Evolutionary conservation across 495 filamentous ascomycete species (phyloP).

Genomic region (Aspergillus incahuasiensis): DNA sequence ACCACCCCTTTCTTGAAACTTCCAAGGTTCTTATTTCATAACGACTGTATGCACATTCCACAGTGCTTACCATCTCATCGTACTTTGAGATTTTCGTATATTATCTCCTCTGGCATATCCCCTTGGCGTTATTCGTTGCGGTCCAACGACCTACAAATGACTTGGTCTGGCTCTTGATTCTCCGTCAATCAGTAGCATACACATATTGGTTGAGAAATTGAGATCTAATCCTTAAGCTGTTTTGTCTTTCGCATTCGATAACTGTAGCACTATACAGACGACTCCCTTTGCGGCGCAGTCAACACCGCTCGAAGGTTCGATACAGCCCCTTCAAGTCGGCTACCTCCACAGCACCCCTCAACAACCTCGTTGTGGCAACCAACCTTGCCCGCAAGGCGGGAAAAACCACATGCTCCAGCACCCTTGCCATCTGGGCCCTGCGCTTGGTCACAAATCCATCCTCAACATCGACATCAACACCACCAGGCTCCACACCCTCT

Average conservation of each 20-base stretch:
- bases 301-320: constrained; percentile 95
- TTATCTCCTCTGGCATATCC: constrained; percentile 5
- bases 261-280: not conserved
- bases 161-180: not conserved
- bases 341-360: constrained; percentile 80
- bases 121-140: constrained; percentile 1
- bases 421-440: constrained; percentile 59
- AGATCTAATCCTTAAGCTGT: no score
- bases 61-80: no score
- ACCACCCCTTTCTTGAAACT: no score
- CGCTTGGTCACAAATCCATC: constrained; percentile 53
- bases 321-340: constrained; percentile 95
- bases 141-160: not conserved
- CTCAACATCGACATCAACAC: constrained; percentile 20
- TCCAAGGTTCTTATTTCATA: no score
- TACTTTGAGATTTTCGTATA: not conserved
- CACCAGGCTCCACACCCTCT: not conserved
- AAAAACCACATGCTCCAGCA: constrained; percentile 82
- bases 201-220: no score
- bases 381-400: constrained; percentile 79
- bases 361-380: constrained; percentile 74
- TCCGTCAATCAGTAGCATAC: not conserved
- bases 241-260: no score
- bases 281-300: not conserved
- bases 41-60: no score